phyloP scores from a whole-genome alignment of 148 eudicot genomes.

The Fallopia convolvulus region DNA sequence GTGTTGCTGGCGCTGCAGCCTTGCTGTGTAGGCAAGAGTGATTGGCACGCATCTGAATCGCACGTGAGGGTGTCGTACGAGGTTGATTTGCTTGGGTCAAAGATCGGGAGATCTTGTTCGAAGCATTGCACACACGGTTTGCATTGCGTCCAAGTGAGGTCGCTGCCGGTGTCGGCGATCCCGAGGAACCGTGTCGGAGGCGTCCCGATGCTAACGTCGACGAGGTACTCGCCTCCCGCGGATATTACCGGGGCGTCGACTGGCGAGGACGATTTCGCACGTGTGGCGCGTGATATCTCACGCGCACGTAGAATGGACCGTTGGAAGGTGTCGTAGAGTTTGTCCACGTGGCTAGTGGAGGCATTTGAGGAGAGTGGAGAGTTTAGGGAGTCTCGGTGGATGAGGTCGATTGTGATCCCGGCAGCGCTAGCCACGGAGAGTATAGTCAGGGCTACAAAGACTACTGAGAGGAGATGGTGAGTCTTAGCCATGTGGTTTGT shows the following conservation, averaged over 20 bases:
- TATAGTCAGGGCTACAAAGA: background rate
- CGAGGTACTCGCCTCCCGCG: slow-evolving; percentile 24
- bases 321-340: slow-evolving; percentile 10
- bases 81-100: slow-evolving; percentile 18
- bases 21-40: background rate
- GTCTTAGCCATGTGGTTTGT: background rate
- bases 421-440: background rate
- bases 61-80: slow-evolving; percentile 18
- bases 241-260: slow-evolving; percentile 5
- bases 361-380: slow-evolving; percentile 13
- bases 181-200: slow-evolving; percentile 23
- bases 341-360: slow-evolving; percentile 3
- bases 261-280: background rate
- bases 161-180: slow-evolving; percentile 36
- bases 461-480: background rate
- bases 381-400: slow-evolving; percentile 21
- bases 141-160: slow-evolving; percentile 41
- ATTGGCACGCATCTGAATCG: slow-evolving; percentile 3
- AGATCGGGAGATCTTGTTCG: slow-evolving; percentile 20
- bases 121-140: slow-evolving; percentile 26
- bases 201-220: slow-evolving; percentile 24
- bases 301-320: slow-evolving; percentile 17
- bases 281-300: background rate
- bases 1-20: background rate
- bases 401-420: slow-evolving; percentile 24